phyloP scores from a whole-genome alignment of 352 stramenopile genomes.

The Phytophthora lateralis region DNA sequence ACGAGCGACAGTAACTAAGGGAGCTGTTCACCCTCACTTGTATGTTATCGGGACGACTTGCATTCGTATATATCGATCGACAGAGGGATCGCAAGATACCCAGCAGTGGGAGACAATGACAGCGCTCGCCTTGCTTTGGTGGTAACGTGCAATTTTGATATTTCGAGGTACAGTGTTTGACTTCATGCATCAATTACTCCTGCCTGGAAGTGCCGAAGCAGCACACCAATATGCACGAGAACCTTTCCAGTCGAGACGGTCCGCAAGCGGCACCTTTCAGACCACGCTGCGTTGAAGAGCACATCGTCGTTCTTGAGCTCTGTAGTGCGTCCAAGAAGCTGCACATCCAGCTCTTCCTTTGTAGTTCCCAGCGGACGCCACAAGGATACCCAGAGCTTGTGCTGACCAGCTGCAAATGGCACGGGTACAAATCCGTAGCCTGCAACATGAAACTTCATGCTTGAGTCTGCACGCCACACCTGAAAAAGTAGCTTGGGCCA shows the following conservation, averaged over 20 bases:
- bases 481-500: constrained; percentile 74
- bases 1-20: constrained; percentile 9
- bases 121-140: not conserved
- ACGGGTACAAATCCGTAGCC: constrained; percentile 69
- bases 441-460: constrained; percentile 52
- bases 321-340: constrained; percentile 53
- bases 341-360: constrained; percentile 54
- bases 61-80: constrained; percentile 16
- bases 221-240: constrained; percentile 49
- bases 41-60: constrained; percentile 24
- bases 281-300: constrained; percentile 60
- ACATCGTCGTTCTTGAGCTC: constrained; percentile 66
- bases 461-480: constrained; percentile 60
- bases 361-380: constrained; percentile 65
- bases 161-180: not conserved
- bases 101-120: constrained; percentile 3
- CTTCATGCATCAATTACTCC: constrained; percentile 22
- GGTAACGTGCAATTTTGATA: constrained; percentile 33
- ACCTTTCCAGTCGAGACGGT: constrained; percentile 68
- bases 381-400: constrained; percentile 50
- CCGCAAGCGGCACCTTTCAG: constrained; percentile 61
- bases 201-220: constrained; percentile 59
- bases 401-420: constrained; percentile 56
- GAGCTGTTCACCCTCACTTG: constrained; percentile 3
- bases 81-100: constrained; percentile 1